Conservation (phyloP, 2,329 filamentous ascomycete genomes). For the Fusarium torreyae region DNA sequence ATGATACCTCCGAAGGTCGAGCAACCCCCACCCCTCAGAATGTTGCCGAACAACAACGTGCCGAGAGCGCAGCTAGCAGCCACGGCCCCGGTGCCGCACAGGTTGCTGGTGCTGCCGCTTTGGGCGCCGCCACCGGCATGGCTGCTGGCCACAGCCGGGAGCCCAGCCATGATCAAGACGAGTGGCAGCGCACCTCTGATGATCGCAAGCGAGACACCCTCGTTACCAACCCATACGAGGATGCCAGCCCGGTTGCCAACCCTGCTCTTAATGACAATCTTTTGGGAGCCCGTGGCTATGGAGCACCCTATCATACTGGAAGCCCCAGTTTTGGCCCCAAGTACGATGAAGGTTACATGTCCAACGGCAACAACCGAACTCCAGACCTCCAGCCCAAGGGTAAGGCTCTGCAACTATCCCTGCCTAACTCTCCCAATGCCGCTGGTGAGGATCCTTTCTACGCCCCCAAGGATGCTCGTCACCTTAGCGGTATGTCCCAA, state of each 20-base stretch:
- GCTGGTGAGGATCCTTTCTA: constrained; percentile 77
- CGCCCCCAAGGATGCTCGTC: constrained; percentile 68
- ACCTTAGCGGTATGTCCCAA: constrained; percentile 91
- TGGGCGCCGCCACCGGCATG: constrained; percentile 58
- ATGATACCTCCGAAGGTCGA: constrained; percentile 69
- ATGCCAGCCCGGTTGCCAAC: constrained; percentile 73
- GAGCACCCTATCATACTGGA: constrained; percentile 65
- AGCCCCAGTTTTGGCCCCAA: constrained; percentile 73
- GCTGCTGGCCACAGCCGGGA: constrained; percentile 66
- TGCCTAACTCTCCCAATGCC: constrained; percentile 67
- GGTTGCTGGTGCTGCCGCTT: constrained; percentile 66
- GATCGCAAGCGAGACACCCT: constrained; percentile 77
- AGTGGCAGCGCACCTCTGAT: constrained; percentile 74
- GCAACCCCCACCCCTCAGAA: constrained; percentile 63
- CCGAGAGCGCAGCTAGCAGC: constrained; percentile 54
- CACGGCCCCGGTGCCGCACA: constrained; percentile 63
- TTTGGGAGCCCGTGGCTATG: constrained; percentile 60
- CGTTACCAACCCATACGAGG: constrained; percentile 77
- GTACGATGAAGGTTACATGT: constrained; percentile 92
- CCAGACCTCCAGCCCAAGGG: constrained; percentile 69
- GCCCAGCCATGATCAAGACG: constrained; percentile 71
- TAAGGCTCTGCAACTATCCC: constrained; percentile 65
- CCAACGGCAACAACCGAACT: constrained; percentile 73
- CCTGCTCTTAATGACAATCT: constrained; percentile 67
- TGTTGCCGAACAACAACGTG: constrained; percentile 48